phyloP scores from a whole-genome alignment of 2,329 filamentous ascomycete species.

The Blumeria hordei region DNA sequence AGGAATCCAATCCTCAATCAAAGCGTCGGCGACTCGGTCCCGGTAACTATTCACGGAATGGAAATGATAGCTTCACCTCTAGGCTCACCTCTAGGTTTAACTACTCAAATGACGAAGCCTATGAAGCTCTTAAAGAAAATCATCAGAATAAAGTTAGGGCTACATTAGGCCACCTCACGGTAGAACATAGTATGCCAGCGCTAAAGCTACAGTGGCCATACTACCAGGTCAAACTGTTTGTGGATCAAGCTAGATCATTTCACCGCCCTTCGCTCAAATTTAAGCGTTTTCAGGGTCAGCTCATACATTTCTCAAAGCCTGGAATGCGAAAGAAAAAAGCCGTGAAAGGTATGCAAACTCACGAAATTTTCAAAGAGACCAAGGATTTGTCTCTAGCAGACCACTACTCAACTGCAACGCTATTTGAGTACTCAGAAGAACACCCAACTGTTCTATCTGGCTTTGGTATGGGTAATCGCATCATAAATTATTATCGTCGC shows the following conservation, averaged over 20 bases:
- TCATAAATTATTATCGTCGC: conserved; percentile 91
- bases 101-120: conserved; percentile 86
- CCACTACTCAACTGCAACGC: conserved; percentile 53
- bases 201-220: conserved; percentile 85
- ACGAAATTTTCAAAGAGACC: conserved; percentile 55
- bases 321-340: conserved; percentile 56
- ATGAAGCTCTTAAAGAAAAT: conserved; percentile 88
- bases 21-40: conserved; percentile 24
- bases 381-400: conserved; percentile 71
- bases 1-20: conserved; percentile 35
- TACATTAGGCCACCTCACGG: conserved; percentile 70
- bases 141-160: conserved; percentile 90
- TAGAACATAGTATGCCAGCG: conserved; percentile 86
- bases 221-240: conserved; percentile 65
- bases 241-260: conserved; percentile 53
- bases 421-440: conserved; percentile 92
- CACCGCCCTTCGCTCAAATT: conserved; percentile 62
- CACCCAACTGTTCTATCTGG: conserved; percentile 79
- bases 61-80: conserved; percentile 43
- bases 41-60: conserved; percentile 33
- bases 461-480: conserved; percentile 87
- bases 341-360: conserved; percentile 53
- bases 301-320: conserved; percentile 51
- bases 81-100: conserved; percentile 71
- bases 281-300: conserved; percentile 37